phyloP scores from a whole-genome alignment of 306 rosid genomes.

The Mucuna pruriens region DNA sequence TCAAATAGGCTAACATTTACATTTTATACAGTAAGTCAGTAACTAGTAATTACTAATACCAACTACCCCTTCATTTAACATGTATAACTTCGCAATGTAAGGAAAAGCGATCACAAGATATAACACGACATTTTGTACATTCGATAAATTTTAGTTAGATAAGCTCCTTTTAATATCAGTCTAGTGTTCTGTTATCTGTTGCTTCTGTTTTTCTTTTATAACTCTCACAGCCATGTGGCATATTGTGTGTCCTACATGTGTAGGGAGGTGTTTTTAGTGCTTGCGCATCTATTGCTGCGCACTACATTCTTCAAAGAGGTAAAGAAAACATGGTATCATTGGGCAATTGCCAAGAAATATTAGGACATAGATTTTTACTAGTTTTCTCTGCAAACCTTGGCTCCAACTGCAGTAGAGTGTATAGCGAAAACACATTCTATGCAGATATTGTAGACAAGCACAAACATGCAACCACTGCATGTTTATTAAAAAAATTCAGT shows the following conservation, averaged over 20 bases:
- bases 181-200: not conserved
- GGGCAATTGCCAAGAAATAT: not conserved
- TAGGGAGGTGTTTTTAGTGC: not conserved
- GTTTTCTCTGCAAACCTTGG: not conserved
- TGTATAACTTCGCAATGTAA: not conserved
- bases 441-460: not conserved
- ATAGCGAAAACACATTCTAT: not conserved
- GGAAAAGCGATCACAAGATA: not conserved
- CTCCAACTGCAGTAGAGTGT: not conserved
- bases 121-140: not conserved
- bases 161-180: not conserved
- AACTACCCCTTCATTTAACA: conserved; percentile 17
- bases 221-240: not conserved
- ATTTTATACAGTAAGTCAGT: not conserved
- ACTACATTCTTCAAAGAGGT: not conserved
- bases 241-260: not conserved
- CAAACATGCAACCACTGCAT: not conserved
- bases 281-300: not conserved
- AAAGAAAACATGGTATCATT: not conserved
- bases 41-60: not conserved
- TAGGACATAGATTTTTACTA: not conserved
- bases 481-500: not conserved
- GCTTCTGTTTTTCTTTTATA: not conserved
- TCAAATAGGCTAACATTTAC: not conserved
- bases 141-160: conserved; percentile 13